Evolutionary conservation across 73 alveolate species (phyloP).

Genomic region (Durusdinium trenchii): DNA sequence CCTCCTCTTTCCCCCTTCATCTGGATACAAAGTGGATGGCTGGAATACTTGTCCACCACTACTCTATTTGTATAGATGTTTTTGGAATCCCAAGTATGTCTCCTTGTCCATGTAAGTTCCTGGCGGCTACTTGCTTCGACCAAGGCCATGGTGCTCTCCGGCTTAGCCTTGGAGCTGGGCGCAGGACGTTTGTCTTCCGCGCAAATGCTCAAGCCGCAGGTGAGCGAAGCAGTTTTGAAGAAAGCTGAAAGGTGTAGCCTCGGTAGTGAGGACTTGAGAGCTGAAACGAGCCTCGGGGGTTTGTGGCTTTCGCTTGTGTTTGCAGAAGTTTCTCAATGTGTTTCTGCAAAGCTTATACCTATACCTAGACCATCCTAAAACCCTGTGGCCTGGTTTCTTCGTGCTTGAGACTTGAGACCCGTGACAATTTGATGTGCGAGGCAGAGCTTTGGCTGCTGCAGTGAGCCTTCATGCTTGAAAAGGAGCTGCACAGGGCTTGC

Average conservation of each 20-base stretch:
- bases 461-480: no score
- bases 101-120: not conserved
- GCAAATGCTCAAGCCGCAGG: slow-evolving; percentile 87
- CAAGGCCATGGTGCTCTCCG: slow-evolving; percentile 85
- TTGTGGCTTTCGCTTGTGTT: not conserved
- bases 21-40: no score
- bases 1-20: no score
- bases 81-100: no score
- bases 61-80: no score
- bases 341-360: no score
- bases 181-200: slow-evolving; percentile 92
- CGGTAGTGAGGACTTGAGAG: not conserved
- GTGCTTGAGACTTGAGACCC: not conserved
- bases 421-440: no score
- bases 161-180: slow-evolving; percentile 81
- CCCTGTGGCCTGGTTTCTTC: not conserved
- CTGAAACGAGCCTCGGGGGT: not conserved
- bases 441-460: slow-evolving; percentile 30
- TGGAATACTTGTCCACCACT: no score
- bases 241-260: not conserved
- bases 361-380: no score
- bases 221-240: not conserved
- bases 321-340: no score
- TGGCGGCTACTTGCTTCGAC: not conserved
- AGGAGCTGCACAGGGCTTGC: no score